Evolutionary conservation across 1,284 basidiomycete species (phyloP), one percentile per base, ranked within the genome.

Genomic region (Cryptococcus sp.): DNA sequence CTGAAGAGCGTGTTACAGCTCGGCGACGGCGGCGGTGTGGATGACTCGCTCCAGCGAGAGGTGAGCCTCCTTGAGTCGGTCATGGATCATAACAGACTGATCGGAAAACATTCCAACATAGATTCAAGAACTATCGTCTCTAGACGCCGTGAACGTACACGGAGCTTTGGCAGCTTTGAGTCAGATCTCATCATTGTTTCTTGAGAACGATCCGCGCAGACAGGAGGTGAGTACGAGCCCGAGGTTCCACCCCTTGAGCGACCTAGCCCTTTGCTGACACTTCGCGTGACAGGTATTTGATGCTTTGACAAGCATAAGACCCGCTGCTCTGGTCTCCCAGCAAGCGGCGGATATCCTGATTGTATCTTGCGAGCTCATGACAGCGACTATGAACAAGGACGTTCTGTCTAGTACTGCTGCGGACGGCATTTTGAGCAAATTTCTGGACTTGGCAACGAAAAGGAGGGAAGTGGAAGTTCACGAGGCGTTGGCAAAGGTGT

Each of bases 91-190:
- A 25, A 6, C 20, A 30, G 10, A 16, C n/a, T 57, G 30, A 57
- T n/a, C 42, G 27, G 42, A 22, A 35, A 52, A 22, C 52, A 13
- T 20, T 25, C 49, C 38, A 19, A 1, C 23, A 5, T 67, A 93
- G 89, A 80, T 82, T 19, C 73, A 70, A 20, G 76, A 88, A 20
- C 78, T 94, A 19, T 74, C 80, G 11, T 88, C 87, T 0, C 77
- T 87, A 20, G 93, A 97, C 72, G 69, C 81, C 5, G 80, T 83
- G 20, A 88, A 90, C 68, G 79, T 91, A 2, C 93, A 97, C 71
- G 94, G 94, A 2, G 86, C 84, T n/a, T 77, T 97, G 6, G 81
- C 88, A 15, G 86, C 85, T 1, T 79, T 97, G 30, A 82, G 84
- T 5, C 87, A 92, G 69, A 79, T 96, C 8, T 86, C 89, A 0